Evolutionary conservation across 2,329 filamentous ascomycete species (phyloP), one percentile per base, ranked within the genome.

Genomic region (Cordyceps fumosorosea): DNA sequence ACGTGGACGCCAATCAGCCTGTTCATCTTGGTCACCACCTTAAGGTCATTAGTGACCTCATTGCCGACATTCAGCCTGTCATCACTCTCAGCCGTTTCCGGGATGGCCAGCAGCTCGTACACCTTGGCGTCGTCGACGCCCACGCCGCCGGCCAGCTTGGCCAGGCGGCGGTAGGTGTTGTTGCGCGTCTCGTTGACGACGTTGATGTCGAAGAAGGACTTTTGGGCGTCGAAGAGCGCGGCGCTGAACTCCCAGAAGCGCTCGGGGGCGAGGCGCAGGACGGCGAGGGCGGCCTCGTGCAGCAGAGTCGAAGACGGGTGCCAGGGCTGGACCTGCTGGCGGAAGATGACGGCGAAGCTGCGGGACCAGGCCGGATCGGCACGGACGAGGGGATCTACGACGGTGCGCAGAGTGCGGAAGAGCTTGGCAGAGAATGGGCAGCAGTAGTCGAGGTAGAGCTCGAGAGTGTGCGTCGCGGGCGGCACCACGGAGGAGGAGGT

Each of bases 281-380:
- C 91, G 3, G 92, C 93, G 37, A 91, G 83, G 3, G 81, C 93
- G 37, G 92, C 89, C 81, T 98, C 93, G 78, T 93, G 90, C 62
- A 84, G 81, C 12, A 92, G 81, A 7, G 89, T 92, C 47, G 86
- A 92, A 22, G 89, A 91, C 1, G 93, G 93, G 77, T 98, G 93
- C 93, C 93, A 96, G 16, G 92, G 91, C 78, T 96, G 92, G 70
- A 97, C 85, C 73, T 96, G 92, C 73, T 93, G 93, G 56, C 93
- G 89, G 80, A 97, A 90, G 70, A 98, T 84, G 68, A 96, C 80
- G 68, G 89, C 82, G 3, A 96, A 77, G 64, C 81, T 81, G 64
- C 78, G 67, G 16, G 78, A 73, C 73, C 78, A 80, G 26, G 77
- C 68, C 66, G 89, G 86, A 69, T 86, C 86, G 56, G 80, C 69